A percentile compares a stretch with the other conserved stretches of the same genome.
phyloP scores from a whole-genome alignment of 2,329 filamentous ascomycete genomes.

The Sporothrix mexicana region DNA sequence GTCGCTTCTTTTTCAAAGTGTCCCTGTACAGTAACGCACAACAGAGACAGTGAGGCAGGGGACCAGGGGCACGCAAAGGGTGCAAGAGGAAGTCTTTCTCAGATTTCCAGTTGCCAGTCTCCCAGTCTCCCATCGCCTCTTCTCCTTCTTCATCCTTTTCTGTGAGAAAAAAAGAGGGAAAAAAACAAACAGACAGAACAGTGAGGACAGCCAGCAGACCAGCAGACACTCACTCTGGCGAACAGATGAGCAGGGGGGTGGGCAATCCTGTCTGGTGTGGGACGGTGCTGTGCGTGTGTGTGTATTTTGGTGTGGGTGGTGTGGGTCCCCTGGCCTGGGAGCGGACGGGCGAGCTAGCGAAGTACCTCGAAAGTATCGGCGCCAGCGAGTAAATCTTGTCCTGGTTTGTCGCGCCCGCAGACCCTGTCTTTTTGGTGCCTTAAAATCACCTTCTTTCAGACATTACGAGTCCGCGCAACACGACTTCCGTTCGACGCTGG shows the following conservation, averaged over 20 bases:
- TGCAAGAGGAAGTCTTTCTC: neutral
- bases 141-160: neutral
- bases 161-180: neutral
- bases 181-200: neutral
- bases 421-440: neutral
- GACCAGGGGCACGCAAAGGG: constrained; percentile 9
- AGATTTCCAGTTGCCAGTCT: too few relatives aligned
- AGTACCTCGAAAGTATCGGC: constrained; percentile 30
- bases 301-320: constrained; percentile 30
- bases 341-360: constrained; percentile 18
- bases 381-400: constrained; percentile 28
- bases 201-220: too few relatives aligned
- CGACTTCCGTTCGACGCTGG: neutral
- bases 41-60: constrained; percentile 19
- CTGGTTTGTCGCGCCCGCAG: neutral
- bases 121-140: neutral
- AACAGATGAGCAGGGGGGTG: constrained; percentile 20
- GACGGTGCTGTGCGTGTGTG: constrained; percentile 17
- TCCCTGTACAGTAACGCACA: constrained; percentile 33
- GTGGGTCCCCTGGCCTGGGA: constrained; percentile 23
- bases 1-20: constrained; percentile 19
- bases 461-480: constrained; percentile 2
- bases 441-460: neutral
- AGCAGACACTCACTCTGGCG: neutral
- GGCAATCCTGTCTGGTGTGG: constrained; percentile 30